phyloP scores from a whole-genome alignment of 345 rosid genomes.

The Hibiscus trionum region DNA sequence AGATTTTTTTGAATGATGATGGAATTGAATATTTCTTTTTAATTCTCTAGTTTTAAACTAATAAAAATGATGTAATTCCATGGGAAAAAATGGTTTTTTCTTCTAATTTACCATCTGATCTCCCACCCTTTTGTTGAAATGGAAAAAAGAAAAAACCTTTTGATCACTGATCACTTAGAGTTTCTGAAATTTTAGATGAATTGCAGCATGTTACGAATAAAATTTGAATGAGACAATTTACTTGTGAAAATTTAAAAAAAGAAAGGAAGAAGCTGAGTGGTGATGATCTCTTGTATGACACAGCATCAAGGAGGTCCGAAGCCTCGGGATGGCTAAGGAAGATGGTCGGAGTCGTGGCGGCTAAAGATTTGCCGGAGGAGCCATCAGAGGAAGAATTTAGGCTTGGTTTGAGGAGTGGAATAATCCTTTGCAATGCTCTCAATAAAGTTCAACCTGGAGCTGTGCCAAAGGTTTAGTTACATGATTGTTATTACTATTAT shows the following conservation, averaged over 20 bases:
- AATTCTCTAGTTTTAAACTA: not conserved
- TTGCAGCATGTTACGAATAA: not conserved
- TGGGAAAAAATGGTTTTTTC: not conserved
- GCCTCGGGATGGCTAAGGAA: constrained; percentile 83
- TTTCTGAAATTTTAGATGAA: not conserved
- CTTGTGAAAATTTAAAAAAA: not conserved
- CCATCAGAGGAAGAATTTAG: constrained; percentile 79
- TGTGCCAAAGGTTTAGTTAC: constrained; percentile 51
- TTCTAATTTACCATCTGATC: not conserved
- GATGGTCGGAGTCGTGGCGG: constrained; percentile 69
- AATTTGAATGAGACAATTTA: constrained; percentile 1
- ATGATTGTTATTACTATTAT: not conserved
- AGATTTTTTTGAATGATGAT: constrained; percentile 3
- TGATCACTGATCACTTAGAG: not conserved
- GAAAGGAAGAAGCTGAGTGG: not conserved
- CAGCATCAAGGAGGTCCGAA: constrained; percentile 65
- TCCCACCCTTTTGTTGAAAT: constrained; percentile 14
- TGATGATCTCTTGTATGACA: constrained; percentile 22
- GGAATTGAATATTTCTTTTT: not conserved
- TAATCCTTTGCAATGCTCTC: constrained; percentile 69
- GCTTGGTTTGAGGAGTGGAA: constrained; percentile 82
- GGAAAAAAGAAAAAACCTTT: not conserved
- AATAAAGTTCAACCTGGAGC: constrained; percentile 75
- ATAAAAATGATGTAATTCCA: not conserved
- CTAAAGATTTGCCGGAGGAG: constrained; percentile 78